Base-by-base conservation (phyloP, 1,139 yeast species). In the Suhomyces coccinellae region DNA sequence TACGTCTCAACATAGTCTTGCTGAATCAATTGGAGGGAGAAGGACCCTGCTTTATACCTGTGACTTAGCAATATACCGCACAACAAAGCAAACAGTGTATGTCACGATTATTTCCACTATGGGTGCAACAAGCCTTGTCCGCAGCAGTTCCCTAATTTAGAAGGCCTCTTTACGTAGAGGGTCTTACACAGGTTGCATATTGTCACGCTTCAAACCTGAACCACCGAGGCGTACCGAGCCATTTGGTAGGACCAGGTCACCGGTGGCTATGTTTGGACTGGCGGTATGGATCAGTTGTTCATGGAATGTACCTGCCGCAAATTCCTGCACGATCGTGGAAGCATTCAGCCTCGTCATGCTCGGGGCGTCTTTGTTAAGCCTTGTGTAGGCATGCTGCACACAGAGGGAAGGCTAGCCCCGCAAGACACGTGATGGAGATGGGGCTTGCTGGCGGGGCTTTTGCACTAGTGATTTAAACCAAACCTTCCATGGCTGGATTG, bases 1-100 rank as follows among this genome's bases (percentile, higher is more conserved):
- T 15, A 20, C 56, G 52, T 47, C 56, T 55, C 33, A 54, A 43
- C 54, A 51, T 52, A 24, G 29, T 17, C 8, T 12, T 24, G 11
- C 6, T 34, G 24, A 11, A n/a, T 9, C 20, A 24, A 10, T 6
- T 7, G 15, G 9, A 12, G 9, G 16, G 30, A 34, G 8, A 6
- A 22, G 12, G 30, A 13, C 12, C 8, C 9, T 16, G 15, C 38
- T 27, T 27, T 36, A 27, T 36, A 36, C 26, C n/a, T 4, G 9
- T n/a, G 16, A 13, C 15, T n/a, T 32, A 36, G 39, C 39, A 36
- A 36, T 22, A 20, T 12, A 20, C 24, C 11, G 12, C 27, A 29
- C 27, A 36, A 22, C 31, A 36, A 16, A 27, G 36, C 24, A 20
- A 17, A 20, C 24, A 20, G 24, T 6, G 8, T 20, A 20, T 20